A percentile compares a stretch with the other conserved stretches of the same genome.
phyloP scores from a whole-genome alignment of 148 eudicot genomes.

The Spergularia bocconei region DNA sequence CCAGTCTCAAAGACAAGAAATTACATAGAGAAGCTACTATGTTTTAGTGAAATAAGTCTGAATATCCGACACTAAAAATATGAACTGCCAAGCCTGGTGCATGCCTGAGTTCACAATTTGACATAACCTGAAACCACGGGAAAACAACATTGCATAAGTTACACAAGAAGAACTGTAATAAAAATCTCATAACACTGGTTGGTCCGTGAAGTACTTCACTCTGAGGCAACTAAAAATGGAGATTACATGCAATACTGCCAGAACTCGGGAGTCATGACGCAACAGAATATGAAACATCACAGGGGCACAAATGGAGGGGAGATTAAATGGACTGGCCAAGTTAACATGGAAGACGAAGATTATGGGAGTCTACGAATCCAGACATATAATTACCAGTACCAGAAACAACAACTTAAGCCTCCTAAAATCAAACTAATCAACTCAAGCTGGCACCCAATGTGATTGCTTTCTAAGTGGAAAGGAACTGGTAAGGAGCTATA shows the following conservation, averaged over 20 bases:
- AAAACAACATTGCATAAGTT: not conserved
- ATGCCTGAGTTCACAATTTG: conserved; percentile 4
- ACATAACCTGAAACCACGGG: conserved; percentile 21
- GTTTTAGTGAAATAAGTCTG: not conserved
- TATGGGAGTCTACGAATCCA: not conserved
- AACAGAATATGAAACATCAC: not conserved
- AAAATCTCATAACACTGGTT: not conserved
- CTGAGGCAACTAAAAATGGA: not conserved
- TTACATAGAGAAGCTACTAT: conserved; percentile 19
- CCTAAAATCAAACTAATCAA: not conserved
- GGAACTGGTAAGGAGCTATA: not conserved
- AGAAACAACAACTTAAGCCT: not conserved
- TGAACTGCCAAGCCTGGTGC: conserved; percentile 12
- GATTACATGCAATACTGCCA: not conserved
- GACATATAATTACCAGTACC: not conserved
- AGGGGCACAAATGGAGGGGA: not conserved
- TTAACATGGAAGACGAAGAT: not conserved
- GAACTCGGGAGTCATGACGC: not conserved
- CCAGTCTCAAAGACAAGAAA: not conserved
- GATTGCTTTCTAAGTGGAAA: not conserved
- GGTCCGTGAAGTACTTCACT: not conserved
- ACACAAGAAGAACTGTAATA: not conserved
- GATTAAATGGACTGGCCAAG: not conserved
- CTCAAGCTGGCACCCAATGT: too few relatives aligned
- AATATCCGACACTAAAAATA: not conserved